phyloP scores from a whole-genome alignment of 306 rosid species.

The Cajanus cajan region DNA sequence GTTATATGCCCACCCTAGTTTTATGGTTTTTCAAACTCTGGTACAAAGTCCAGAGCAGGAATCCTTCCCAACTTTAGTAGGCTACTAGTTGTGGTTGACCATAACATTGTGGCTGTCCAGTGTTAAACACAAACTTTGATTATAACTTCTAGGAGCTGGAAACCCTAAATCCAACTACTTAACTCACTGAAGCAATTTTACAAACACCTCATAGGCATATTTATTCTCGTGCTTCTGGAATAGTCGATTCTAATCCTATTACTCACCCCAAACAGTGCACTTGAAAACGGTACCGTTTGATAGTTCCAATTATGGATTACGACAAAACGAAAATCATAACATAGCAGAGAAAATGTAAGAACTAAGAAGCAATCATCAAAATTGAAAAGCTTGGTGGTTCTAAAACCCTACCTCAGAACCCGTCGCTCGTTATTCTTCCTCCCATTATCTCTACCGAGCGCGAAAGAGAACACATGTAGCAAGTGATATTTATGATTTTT shows the following conservation, averaged over 20 bases:
- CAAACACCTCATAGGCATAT: not conserved
- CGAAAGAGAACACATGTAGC: not conserved
- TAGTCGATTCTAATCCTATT: not conserved
- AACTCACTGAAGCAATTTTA: not conserved
- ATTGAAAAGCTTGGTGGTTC: not conserved
- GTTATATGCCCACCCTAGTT: not conserved
- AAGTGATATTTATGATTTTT: not conserved
- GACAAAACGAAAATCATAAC: not conserved
- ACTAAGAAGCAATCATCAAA: not conserved
- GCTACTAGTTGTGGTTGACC: not conserved
- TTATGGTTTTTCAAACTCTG: not conserved
- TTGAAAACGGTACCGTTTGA: not conserved
- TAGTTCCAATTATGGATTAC: not conserved
- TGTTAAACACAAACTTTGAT: not conserved
- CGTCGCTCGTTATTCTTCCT: not conserved
- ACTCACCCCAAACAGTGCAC: not conserved
- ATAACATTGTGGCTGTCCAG: not conserved
- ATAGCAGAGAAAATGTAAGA: not conserved
- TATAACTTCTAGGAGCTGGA: not conserved
- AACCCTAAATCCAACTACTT: not conserved
- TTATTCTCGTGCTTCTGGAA: not conserved
- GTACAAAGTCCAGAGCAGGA: not conserved
- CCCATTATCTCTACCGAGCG: not conserved
- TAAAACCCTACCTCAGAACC: not conserved
- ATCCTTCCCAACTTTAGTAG: not conserved